A percentile compares a stretch with the other conserved stretches of the same genome.
Conservation (phyloP, 176 grass and related monocot genomes). For the Bothriochloa decipiens region DNA sequence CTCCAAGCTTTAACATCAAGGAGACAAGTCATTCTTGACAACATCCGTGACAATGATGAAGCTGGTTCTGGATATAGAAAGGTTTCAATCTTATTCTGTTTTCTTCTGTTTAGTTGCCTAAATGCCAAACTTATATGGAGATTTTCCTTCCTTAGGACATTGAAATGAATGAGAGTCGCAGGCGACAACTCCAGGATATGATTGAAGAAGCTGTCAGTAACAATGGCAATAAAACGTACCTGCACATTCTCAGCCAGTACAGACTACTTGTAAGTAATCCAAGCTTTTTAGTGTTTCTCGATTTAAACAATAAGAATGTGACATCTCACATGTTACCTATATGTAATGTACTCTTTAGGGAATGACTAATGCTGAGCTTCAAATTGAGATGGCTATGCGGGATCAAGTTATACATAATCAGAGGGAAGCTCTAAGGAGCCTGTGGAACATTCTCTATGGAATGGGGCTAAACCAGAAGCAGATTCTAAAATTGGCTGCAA, state of each 20-base stretch:
- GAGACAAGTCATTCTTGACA: constrained; percentile 97
- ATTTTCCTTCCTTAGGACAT: constrained; percentile 59
- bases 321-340: constrained; percentile 25
- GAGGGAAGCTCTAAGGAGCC: constrained; percentile 75
- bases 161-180: constrained; percentile 79
- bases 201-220: constrained; percentile 95
- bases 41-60: constrained; percentile 97
- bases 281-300: neutral
- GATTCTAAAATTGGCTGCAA: constrained; percentile 76
- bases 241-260: constrained; percentile 97
- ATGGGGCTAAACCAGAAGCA: constrained; percentile 91
- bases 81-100: constrained; percentile 49
- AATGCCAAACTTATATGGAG: constrained; percentile 37
- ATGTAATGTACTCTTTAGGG: constrained; percentile 52
- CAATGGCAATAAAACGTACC: constrained; percentile 92
- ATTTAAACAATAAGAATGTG: constrained; percentile 8
- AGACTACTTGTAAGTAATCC: constrained; percentile 95
- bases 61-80: constrained; percentile 94
- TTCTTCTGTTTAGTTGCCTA: constrained; percentile 19
- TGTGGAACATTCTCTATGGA: constrained; percentile 93
- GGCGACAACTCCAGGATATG: constrained; percentile 84
- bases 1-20: constrained; percentile 79
- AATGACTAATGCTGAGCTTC: constrained; percentile 88
- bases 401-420: constrained; percentile 99
- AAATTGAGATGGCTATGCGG: constrained; percentile 99